Conservation (phyloP, 2,329 filamentous ascomycete genomes). For the Trichoderma guizhouense region DNA sequence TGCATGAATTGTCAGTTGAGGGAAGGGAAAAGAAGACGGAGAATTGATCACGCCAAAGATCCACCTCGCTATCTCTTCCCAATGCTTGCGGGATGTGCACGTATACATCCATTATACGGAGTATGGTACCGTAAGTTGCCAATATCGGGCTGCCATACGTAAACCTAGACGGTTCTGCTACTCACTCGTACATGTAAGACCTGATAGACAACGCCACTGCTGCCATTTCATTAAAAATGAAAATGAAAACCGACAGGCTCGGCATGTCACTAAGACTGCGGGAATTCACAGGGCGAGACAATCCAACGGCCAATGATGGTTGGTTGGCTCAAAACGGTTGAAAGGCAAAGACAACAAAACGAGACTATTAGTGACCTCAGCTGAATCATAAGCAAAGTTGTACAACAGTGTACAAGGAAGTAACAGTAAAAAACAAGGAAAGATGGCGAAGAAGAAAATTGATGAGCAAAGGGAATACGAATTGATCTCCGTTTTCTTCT, state of each 20-base stretch:
- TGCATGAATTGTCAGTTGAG: background rate
- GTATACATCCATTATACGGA: background rate
- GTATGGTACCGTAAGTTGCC: background rate
- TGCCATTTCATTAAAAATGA: background rate
- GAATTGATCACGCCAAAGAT: background rate
- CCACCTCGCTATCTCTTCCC: background rate
- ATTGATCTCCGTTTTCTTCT: background rate
- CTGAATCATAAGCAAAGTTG: background rate
- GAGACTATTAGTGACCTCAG: background rate
- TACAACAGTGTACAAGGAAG: background rate
- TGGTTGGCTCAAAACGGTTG: background rate
- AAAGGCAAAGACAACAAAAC: background rate
- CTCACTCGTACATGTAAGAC: background rate
- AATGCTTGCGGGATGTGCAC: background rate
- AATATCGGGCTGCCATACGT: background rate
- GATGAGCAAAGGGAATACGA: background rate
- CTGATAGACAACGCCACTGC: background rate
- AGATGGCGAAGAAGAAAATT: background rate
- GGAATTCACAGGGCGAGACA: conserved; percentile 14
- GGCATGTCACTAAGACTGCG: conserved; percentile 4
- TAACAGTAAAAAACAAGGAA: background rate
- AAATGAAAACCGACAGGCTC: background rate
- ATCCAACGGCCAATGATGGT: background rate
- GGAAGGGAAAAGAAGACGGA: background rate
- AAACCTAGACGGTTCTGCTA: background rate